Evolutionary conservation across 2,329 filamentous ascomycete genomes (phyloP).

Genomic region (Calonectria hongkongensis): DNA sequence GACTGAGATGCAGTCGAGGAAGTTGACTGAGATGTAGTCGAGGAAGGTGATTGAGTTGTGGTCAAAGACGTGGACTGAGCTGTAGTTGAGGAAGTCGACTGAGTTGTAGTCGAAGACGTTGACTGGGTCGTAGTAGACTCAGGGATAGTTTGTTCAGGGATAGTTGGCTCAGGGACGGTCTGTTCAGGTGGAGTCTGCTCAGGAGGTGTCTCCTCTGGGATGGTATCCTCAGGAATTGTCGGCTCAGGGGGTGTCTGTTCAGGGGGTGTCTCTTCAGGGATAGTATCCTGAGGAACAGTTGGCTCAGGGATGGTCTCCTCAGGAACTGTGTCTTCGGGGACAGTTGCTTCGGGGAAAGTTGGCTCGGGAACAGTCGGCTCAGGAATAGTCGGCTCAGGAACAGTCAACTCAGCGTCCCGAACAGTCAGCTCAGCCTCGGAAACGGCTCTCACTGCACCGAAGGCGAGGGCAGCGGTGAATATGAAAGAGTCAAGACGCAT

Average conservation of each 20-base stretch:
- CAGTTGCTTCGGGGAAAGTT: not conserved
- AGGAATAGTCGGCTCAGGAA: not conserved
- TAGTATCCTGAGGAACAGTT: not conserved
- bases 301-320: not conserved
- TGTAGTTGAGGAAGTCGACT: not conserved
- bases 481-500: not conserved
- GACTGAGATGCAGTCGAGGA: too few relatives aligned
- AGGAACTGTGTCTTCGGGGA: not conserved
- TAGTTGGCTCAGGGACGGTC: not conserved
- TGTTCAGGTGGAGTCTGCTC: not conserved
- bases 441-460: constrained; percentile 1
- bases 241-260: not conserved
- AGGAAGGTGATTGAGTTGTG: too few relatives aligned
- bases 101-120: not conserved
- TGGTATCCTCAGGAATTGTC: not conserved
- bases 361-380: not conserved
- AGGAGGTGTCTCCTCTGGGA: not conserved
- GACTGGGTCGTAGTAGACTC: not conserved
- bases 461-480: not conserved
- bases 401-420: not conserved
- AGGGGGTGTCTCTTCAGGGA: not conserved
- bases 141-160: not conserved
- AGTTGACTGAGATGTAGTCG: too few relatives aligned
- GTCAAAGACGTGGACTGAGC: not conserved
- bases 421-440: not conserved